Evolutionary conservation across 2,329 filamentous ascomycete genomes (phyloP), one percentile per base, ranked within the genome.

Genomic region (Colletotrichum tropicale): DNA sequence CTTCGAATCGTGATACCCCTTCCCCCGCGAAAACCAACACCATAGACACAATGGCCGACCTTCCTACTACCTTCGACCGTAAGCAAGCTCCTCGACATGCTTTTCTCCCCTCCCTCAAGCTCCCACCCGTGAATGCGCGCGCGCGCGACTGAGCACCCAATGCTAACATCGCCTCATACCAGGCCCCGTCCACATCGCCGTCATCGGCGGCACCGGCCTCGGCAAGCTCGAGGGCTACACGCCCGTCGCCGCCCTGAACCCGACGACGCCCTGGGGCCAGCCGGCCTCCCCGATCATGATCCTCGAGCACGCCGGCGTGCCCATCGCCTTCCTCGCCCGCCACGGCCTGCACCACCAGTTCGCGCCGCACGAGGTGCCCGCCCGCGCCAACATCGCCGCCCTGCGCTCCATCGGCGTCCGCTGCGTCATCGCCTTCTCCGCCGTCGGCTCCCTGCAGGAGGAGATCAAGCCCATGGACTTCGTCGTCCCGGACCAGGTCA

Each of bases 311-410:
- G 90, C 92, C 78, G 94, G 94, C 79, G 92, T 93, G 58, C 92
- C 94, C 77, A 91, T 99, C 78, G 97, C 97, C 71, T 99, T 99
- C 89, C 92, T 99, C 80, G 95, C 96, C 77, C 95, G 97, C 60
- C 97, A 99, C 86, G 97, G 97, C 79, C 84, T 92, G 15, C 90
- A 97, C 90, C 97, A 99, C 88, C 91, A 98, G 85, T 90, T 94
- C 79, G 95, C 96, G 8, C 97, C 97, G 0, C 96, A 98, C 83
- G 97, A 99, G 86, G 94, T 99, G n/a, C 96, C 96, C 75, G 92
- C 93, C 79, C 95, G 95, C 78, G 97, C 97, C 86, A 99, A 98
- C 88, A 98, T 99, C 81, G 96, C 97, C n/a, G 97, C 97, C n/a
- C 90, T 99, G 77, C 93, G 97, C 78, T 93, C 92, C 81, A 89